Percentiles rank a stretch among this genome's conserved stretches.
Evolutionary conservation across 2,329 filamentous ascomycete species (phyloP).

Genomic region (Diaporthe citri): DNA sequence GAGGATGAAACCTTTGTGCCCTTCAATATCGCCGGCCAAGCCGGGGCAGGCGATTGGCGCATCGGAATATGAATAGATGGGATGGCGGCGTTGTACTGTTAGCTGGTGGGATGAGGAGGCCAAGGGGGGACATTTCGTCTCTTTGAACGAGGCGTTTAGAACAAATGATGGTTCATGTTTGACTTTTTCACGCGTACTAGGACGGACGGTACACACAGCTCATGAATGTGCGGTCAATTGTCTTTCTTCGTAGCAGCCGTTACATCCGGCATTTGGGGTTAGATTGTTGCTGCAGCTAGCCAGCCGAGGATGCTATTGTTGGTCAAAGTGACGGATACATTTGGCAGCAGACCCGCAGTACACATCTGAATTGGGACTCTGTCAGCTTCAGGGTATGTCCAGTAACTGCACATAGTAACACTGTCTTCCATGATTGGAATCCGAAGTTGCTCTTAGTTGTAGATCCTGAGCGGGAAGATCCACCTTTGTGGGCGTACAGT

Average conservation of each 20-base stretch:
- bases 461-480: slow-evolving; percentile 32
- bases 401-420: neutral
- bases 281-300: slow-evolving; percentile 7
- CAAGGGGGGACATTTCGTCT: neutral
- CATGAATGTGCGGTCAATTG: slow-evolving; percentile 30
- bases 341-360: neutral
- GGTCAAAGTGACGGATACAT: neutral
- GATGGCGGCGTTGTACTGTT: slow-evolving; percentile 1
- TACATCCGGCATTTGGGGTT: neutral
- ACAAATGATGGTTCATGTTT: slow-evolving; percentile 22
- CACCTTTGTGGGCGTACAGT: slow-evolving; percentile 6
- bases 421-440: neutral
- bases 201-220: slow-evolving; percentile 22
- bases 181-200: slow-evolving; percentile 11
- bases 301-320: neutral
- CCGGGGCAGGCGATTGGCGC: neutral
- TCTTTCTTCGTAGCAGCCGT: neutral
- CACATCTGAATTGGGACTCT: neutral
- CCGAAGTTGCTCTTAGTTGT: neutral
- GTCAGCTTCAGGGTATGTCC: neutral
- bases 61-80: slow-evolving; percentile 14
- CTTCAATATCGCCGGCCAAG: slow-evolving; percentile 44
- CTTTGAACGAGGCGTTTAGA: slow-evolving; percentile 7
- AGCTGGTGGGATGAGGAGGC: neutral
- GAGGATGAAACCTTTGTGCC: slow-evolving; percentile 32